Conservation (phyloP, 2,329 filamentous ascomycete genomes). For the Celoporthe dispersa region DNA sequence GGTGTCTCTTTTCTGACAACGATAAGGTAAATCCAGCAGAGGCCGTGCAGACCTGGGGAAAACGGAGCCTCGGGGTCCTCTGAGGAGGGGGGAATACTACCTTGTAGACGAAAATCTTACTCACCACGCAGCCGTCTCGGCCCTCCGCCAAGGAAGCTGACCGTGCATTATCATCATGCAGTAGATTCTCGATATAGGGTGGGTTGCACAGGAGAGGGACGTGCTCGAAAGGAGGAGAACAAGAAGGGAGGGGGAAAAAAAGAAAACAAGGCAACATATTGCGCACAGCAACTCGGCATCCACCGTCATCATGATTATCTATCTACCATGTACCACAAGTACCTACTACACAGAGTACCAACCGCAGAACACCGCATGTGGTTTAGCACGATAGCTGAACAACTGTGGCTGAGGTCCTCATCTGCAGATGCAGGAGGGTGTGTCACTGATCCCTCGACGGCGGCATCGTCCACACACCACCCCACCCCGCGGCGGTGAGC, state of each 20-base stretch:
- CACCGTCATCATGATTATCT: background rate
- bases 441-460: conserved; percentile 7
- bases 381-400: conserved; percentile 9
- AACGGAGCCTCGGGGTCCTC: conserved; percentile 4
- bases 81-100: background rate
- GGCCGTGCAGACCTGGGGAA: conserved; percentile 7
- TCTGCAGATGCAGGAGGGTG: background rate
- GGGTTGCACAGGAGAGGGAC: background rate
- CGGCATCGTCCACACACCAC: background rate
- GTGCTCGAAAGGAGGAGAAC: background rate
- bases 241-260: background rate
- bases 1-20: no score
- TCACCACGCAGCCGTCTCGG: background rate
- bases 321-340: background rate
- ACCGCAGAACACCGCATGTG: background rate
- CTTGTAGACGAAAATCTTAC: background rate
- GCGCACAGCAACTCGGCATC: background rate
- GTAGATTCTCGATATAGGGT: background rate
- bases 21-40: background rate
- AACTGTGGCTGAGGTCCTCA: conserved; percentile 8
- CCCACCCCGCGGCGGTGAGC: conserved; percentile 6
- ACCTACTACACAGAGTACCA: background rate
- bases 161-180: background rate
- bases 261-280: background rate
- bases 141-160: conserved; percentile 1